A percentile compares a stretch with the other conserved stretches of the same genome.
Conservation (phyloP, 345 rosid species). For the Turnera subulata region DNA sequence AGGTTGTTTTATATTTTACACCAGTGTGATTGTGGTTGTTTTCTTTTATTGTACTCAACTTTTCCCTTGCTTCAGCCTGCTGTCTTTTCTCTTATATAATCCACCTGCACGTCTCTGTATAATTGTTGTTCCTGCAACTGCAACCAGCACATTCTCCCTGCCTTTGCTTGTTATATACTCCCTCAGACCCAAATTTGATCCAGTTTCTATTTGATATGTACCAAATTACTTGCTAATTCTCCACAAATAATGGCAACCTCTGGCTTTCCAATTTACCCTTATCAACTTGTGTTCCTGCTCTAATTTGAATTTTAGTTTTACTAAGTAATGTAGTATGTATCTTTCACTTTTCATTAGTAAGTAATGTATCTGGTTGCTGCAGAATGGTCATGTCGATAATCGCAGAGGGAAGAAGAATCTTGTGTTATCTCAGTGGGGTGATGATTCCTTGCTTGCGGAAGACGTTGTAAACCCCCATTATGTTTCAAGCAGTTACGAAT, state of each 20-base stretch:
- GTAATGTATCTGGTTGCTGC: slow-evolving; percentile 23
- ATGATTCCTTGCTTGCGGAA: slow-evolving; percentile 74
- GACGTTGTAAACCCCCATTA: slow-evolving; percentile 66
- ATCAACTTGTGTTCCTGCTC: no score
- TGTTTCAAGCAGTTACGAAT: slow-evolving; percentile 48
- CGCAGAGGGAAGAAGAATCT: slow-evolving; percentile 90
- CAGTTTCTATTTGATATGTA: no score
- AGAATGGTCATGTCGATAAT: slow-evolving; percentile 67
- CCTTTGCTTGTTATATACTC: no score
- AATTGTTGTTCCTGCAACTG: no score
- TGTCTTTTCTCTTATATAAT: background rate
- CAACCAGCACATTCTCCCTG: no score
- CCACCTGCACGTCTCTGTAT: slow-evolving; percentile 1
- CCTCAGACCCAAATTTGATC: no score
- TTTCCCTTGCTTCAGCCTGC: no score
- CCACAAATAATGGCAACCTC: no score
- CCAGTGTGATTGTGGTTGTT: background rate
- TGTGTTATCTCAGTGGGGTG: slow-evolving; percentile 88
- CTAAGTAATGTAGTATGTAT: background rate
- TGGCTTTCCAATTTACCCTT: no score
- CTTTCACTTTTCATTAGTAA: background rate
- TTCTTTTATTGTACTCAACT: background rate
- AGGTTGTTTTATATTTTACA: slow-evolving; percentile 49
- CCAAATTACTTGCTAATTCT: no score
- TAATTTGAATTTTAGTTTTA: no score